These are phyloP conservation scores for Circinella minor DNA, from an alignment of 371 early-diverging fungal species.

Conservation along the genomic window DNA sequence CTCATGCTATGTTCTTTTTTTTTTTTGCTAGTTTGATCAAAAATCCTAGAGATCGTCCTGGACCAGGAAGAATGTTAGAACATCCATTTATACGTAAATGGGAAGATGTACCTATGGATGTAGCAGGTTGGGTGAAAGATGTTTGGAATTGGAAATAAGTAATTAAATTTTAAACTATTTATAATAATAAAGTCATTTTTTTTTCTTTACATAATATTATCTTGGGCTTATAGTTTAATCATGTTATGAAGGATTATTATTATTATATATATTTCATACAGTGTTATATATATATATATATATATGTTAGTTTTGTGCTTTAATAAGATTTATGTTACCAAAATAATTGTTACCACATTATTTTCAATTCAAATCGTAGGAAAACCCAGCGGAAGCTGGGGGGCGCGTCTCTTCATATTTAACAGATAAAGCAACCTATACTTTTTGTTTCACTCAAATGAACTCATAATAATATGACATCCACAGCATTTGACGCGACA, in stretches of 20 bases:
- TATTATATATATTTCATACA: too few species aligned
- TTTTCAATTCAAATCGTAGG: too few species aligned
- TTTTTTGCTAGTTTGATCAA: constrained; percentile 68
- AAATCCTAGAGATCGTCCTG: constrained; percentile 76
- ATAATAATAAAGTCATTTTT: too few species aligned
- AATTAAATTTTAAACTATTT: not conserved
- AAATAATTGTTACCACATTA: too few species aligned
- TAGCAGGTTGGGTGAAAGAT: constrained; percentile 58
- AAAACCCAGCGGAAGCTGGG: too few species aligned
- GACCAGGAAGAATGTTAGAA: constrained; percentile 74
- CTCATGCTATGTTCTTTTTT: constrained; percentile 33
- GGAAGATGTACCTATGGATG: constrained; percentile 52
- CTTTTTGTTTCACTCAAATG: not conserved
- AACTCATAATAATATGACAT: constrained; percentile 16
- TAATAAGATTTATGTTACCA: too few species aligned
- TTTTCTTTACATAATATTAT: too few species aligned
- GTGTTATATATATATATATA: too few species aligned
- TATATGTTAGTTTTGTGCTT: too few species aligned
- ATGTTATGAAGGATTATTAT: too few species aligned
- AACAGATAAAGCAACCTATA: not conserved
- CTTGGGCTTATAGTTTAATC: too few species aligned
- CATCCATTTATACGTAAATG: constrained; percentile 67
- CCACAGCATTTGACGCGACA: constrained; percentile 25
- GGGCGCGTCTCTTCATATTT: not conserved
- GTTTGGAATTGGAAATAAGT: constrained; percentile 57